Evolutionary conservation across 176 grass and related monocot species (phyloP).

Genomic region (Dactylis glomerata): DNA sequence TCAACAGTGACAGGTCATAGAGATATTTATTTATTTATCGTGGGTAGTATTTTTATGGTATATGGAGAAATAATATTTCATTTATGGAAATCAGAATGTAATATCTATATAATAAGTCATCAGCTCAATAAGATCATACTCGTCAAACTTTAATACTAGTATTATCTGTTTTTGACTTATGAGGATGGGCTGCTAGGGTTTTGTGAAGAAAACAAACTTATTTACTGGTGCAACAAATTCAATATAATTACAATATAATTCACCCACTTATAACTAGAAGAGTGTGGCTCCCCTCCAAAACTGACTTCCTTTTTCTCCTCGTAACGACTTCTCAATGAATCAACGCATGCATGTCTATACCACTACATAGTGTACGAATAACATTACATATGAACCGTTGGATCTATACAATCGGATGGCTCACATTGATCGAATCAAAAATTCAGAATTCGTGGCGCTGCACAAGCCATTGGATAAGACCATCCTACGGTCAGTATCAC

Average conservation of each 20-base stretch:
- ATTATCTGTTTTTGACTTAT: background rate
- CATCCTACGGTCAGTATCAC: too few species aligned
- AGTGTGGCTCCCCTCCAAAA: background rate
- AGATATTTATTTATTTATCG: background rate
- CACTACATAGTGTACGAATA: too few species aligned
- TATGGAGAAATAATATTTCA: too few species aligned
- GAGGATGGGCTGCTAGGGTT: background rate
- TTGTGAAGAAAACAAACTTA: background rate
- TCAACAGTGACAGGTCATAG: background rate
- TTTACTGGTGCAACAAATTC: background rate
- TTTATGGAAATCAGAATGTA: background rate
- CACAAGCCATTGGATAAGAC: too few species aligned
- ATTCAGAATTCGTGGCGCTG: too few species aligned
- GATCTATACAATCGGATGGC: too few species aligned
- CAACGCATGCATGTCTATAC: background rate
- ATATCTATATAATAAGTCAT: background rate
- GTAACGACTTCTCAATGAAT: background rate
- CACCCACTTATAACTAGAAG: background rate
- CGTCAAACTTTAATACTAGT: background rate
- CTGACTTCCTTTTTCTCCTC: background rate
- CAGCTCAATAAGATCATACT: background rate
- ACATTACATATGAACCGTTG: too few species aligned
- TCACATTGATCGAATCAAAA: too few species aligned
- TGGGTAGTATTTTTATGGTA: too few species aligned
- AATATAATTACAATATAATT: background rate